A percentile compares a stretch with the other conserved stretches of the same genome.
phyloP scores from a whole-genome alignment of 371 early-diverging fungal genomes.

The Cokeromyces recurvatus region DNA sequence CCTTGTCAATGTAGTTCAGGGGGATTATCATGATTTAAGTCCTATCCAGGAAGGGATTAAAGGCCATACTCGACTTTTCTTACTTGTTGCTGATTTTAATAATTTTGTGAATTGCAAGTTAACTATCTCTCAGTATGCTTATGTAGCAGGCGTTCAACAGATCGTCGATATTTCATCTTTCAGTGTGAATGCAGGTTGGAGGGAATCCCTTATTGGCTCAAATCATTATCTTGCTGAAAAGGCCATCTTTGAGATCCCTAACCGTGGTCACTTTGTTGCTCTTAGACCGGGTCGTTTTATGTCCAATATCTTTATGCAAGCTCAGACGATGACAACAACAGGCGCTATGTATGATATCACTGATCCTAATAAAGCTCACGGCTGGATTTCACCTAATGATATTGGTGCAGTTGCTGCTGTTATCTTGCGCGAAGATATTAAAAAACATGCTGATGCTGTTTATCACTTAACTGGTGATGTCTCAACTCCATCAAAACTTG shows the following conservation, averaged over 20 bases:
- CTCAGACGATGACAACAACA: background rate
- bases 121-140: constrained; percentile 11
- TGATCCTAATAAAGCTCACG: constrained; percentile 1
- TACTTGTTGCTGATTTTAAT: constrained; percentile 10
- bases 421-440: constrained; percentile 7
- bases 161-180: constrained; percentile 28
- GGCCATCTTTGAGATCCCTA: constrained; percentile 17
- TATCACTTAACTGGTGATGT: constrained; percentile 7
- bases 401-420: constrained; percentile 15
- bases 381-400: constrained; percentile 16
- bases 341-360: background rate
- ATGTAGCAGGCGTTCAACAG: constrained; percentile 30
- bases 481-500: background rate
- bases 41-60: constrained; percentile 17
- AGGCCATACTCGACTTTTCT: constrained; percentile 27
- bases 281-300: constrained; percentile 34
- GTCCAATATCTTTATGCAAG: constrained; percentile 15
- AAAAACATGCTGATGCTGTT: constrained; percentile 10
- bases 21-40: constrained; percentile 20
- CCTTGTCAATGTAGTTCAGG: constrained; percentile 17
- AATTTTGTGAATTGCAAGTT: constrained; percentile 6
- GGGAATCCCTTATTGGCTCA: constrained; percentile 5
- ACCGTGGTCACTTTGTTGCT: constrained; percentile 20
- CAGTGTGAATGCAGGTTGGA: constrained; percentile 14
- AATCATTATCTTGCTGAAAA: constrained; percentile 22